phyloP scores from a whole-genome alignment of 2,329 filamentous ascomycete species.

The Hymenoscyphus occultus region DNA sequence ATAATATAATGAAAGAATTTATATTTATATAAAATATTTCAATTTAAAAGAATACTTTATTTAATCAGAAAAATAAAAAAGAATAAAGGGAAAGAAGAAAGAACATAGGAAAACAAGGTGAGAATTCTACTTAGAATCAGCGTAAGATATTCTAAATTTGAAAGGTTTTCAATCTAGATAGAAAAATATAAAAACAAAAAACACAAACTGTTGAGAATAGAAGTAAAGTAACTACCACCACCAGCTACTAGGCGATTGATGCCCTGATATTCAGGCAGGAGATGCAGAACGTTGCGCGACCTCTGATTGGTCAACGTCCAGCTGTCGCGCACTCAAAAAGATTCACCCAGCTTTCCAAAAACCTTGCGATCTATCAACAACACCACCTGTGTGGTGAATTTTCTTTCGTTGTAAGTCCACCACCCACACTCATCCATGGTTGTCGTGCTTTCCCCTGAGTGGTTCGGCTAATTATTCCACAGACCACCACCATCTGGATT shows the following conservation, averaged over 20 bases:
- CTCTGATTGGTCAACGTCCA: neutral
- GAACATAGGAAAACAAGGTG: no score
- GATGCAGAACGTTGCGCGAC: neutral
- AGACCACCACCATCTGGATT: neutral
- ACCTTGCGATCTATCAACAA: neutral
- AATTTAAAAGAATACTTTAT: no score
- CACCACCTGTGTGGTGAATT: neutral
- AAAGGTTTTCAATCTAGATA: neutral
- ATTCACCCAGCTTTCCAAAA: neutral
- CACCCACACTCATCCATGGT: neutral
- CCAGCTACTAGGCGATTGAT: neutral
- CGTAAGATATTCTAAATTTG: neutral
- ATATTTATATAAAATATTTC: no score
- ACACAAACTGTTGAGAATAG: neutral
- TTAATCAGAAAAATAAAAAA: no score
- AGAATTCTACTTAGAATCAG: neutral
- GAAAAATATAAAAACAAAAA: neutral
- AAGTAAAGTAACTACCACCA: neutral
- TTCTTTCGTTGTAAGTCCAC: neutral
- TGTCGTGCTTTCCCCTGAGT: neutral
- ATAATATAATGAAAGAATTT: no score
- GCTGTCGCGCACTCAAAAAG: neutral
- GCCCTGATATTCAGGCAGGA: neutral
- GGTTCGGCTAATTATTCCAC: neutral
- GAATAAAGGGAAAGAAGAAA: no score